Base-by-base conservation (phyloP, 2,329 filamentous ascomycete species). In the Diplodia mutila region DNA sequence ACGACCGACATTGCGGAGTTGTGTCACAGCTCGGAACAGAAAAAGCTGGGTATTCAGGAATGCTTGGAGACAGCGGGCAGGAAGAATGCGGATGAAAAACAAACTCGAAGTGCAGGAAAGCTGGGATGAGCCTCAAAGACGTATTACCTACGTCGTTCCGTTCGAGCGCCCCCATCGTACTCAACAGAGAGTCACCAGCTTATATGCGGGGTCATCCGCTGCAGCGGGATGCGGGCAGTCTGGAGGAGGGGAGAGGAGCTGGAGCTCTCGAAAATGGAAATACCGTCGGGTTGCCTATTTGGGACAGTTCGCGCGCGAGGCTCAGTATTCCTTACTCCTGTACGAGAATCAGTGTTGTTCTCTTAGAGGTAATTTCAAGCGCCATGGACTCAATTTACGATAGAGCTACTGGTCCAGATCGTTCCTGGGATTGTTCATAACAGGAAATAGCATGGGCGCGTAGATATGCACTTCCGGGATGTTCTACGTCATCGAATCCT, bases 1-100 rank as follows among this genome's bases (percentile, higher is more conserved):
- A 77, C 73, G n/a, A 78, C 72, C 37, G 76, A 72, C 77, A 78
- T 78, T 32, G n/a, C 67, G 59, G 8, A 48, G n/a, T 18, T 32
- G 32, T 39, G 23, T 46, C 5, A 42, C n/a, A 4, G 8, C 16
- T 25, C 9, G 5, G 12, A 25, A 11, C 18, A 4, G 25, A 4
- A 12, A 61, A 12, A 16, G 9, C 42, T 37, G 52, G 29, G 16
- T 34, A 25, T 27, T 27, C 2, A 11, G 25, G n/a, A 21, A 37
- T 34, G 11, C 4, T 55, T n/a, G 53, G 21, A 9, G 18, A 14
- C 1, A 16, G 39, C 2, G 11, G 32, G 18, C 11, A 37, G n/a
- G n/a, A 27, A 12, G 29, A 37, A 59, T 42, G 14, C 14, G 14
- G 27, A 4, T 46, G 34, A 29, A 18, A 34, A 27, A 25, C 27